A percentile compares a stretch with the other conserved stretches of the same genome.
Conservation (phyloP, 768 basidiomycete species). For the Mrakia blollopis region DNA sequence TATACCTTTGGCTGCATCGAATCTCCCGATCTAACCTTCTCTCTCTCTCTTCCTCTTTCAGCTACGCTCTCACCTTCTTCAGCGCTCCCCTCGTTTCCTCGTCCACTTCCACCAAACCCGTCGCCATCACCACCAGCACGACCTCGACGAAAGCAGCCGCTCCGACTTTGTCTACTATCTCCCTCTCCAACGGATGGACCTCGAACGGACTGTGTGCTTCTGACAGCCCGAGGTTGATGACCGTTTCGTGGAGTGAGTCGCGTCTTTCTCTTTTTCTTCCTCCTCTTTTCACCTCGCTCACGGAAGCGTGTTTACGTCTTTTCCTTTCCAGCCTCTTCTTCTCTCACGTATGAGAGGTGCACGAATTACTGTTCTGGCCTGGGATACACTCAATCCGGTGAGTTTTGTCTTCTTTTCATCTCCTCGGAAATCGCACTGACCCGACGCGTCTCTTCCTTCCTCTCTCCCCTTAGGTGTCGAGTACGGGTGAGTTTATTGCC, state of each 20-base stretch:
- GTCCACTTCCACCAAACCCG: background rate
- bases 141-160: background rate
- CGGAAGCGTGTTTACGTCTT: background rate
- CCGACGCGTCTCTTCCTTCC: no score
- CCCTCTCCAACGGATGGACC: background rate
- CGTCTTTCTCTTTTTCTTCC: background rate
- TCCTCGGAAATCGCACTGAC: no score
- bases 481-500: no score
- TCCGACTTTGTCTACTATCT: background rate
- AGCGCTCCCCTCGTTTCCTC: background rate
- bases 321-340: background rate
- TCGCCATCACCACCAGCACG: background rate
- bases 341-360: background rate
- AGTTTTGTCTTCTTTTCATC: no score
- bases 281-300: background rate
- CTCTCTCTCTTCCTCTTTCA: no score
- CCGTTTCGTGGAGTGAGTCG: background rate
- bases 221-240: background rate
- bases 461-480: no score
- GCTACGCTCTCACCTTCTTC: background rate
- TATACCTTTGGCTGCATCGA: no score
- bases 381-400: background rate
- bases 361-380: background rate
- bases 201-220: background rate
- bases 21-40: no score